phyloP scores from a whole-genome alignment of 2,329 filamentous ascomycete species.

The Trichoderma sp. region DNA sequence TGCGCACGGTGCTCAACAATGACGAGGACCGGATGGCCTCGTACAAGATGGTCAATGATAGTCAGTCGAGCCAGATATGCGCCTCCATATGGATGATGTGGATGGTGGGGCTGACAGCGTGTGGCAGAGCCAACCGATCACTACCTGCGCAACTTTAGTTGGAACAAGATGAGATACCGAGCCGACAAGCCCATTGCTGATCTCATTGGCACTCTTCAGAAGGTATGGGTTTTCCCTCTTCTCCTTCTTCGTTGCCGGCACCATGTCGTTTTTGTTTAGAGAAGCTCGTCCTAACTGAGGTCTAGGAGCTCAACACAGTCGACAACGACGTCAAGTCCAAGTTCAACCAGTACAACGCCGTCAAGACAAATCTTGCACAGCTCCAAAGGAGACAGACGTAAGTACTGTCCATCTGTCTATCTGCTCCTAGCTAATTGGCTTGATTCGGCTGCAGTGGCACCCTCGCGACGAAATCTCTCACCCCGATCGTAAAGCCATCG shows the following conservation, averaged over 20 bases:
- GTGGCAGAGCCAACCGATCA: constrained; percentile 85
- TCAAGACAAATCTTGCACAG: constrained; percentile 80
- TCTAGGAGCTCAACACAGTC: constrained; percentile 80
- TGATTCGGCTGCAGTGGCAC: constrained; percentile 65
- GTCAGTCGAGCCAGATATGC: constrained; percentile 52
- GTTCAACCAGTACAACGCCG: constrained; percentile 89
- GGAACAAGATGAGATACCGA: constrained; percentile 98
- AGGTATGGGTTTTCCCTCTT: constrained; percentile 52
- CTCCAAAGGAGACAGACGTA: constrained; percentile 88
- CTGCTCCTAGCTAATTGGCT: not conserved
- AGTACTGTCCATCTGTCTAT: constrained; percentile 33
- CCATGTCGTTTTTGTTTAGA: not conserved
- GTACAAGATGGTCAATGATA: constrained; percentile 93
- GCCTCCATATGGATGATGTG: not conserved
- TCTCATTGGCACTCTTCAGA: constrained; percentile 83
- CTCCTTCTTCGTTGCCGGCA: not conserved
- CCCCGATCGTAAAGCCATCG: constrained; percentile 80
- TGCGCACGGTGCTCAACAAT: constrained; percentile 79
- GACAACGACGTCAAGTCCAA: constrained; percentile 96
- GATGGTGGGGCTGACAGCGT: constrained; percentile 32
- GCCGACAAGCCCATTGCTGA: constrained; percentile 88
- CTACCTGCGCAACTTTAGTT: constrained; percentile 84
- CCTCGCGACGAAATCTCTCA: constrained; percentile 88
- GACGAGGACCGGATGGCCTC: constrained; percentile 80
- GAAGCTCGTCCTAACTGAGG: constrained; percentile 18